Evolutionary conservation across 257 asterid species (phyloP).

Genomic region (Solanum dulcamara): DNA sequence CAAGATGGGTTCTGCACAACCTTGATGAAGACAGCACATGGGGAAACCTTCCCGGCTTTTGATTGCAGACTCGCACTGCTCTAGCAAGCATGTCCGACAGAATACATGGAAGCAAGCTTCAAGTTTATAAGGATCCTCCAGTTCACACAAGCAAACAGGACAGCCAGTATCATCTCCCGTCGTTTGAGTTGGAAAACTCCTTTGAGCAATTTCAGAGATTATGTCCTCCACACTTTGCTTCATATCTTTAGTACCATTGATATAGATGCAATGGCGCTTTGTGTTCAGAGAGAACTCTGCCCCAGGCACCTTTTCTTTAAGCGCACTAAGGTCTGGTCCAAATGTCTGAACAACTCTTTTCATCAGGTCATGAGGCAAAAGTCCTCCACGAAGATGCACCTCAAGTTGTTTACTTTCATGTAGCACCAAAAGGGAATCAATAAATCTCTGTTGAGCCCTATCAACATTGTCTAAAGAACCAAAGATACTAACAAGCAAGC

Average conservation of each 20-base stretch:
- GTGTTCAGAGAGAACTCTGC: conserved; percentile 47
- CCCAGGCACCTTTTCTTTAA: conserved; percentile 57
- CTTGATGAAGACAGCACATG: conserved; percentile 32
- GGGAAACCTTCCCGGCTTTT: conserved; percentile 57
- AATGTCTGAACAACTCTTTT: conserved; percentile 68
- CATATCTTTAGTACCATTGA: conserved; percentile 47
- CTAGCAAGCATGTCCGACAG: conserved; percentile 66
- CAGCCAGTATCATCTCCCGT: conserved; percentile 28
- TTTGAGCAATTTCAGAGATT: conserved; percentile 34
- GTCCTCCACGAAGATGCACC: conserved; percentile 55
- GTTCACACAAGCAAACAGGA: conserved; percentile 74
- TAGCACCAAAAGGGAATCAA: conserved; percentile 36
- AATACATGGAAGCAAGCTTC: conserved; percentile 60
- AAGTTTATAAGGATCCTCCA: conserved; percentile 56
- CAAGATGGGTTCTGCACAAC: conserved; percentile 42
- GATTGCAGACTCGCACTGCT: conserved; percentile 72
- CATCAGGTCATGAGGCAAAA: conserved; percentile 78
- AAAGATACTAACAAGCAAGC: conserved; percentile 42
- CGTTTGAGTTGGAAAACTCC: conserved; percentile 10
- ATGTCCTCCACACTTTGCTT: conserved; percentile 53
- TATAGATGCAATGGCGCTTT: conserved; percentile 47
- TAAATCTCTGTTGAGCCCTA: conserved; percentile 37
- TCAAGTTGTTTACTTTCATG: conserved; percentile 71
- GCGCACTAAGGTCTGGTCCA: conserved; percentile 75
- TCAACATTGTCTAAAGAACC: conserved; percentile 46